These are phyloP conservation scores for Lecanicillium sp. DNA, from an alignment of 2,329 filamentous ascomycete species.

Conservation along the genomic window DNA sequence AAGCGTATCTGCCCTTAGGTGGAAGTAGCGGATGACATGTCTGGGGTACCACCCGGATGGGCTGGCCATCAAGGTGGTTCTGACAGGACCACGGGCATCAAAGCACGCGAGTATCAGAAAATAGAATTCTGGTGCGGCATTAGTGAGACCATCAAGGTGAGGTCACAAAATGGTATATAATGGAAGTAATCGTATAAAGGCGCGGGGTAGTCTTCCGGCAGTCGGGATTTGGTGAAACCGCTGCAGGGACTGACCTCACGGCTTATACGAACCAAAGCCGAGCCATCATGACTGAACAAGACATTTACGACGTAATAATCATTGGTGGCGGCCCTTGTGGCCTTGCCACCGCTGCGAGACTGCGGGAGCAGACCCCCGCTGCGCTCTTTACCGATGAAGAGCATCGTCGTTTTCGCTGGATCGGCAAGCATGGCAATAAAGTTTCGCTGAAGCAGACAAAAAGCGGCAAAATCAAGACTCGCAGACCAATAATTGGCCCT, in stretches of 20 bases:
- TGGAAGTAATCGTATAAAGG: background rate
- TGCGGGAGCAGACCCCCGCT: slow-evolving; percentile 66
- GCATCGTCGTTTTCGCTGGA: slow-evolving; percentile 75
- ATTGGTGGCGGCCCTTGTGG: slow-evolving; percentile 71
- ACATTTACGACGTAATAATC: slow-evolving; percentile 61
- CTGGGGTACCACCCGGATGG: slow-evolving; percentile 7
- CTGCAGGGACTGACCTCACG: too few relatives aligned
- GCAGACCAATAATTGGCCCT: slow-evolving; percentile 12
- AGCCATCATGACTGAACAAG: slow-evolving; percentile 13
- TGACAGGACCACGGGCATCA: background rate
- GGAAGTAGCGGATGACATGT: too few relatives aligned
- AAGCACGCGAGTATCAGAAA: background rate
- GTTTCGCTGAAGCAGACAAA: slow-evolving; percentile 49
- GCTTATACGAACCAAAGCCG: too few relatives aligned
- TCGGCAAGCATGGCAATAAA: slow-evolving; percentile 56
- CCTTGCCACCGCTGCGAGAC: slow-evolving; percentile 64
- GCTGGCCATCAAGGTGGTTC: slow-evolving; percentile 7
- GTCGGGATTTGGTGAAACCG: too few relatives aligned
- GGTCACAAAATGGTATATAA: background rate
- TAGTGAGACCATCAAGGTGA: slow-evolving; percentile 1
- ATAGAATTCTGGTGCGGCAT: background rate
- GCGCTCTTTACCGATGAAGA: slow-evolving; percentile 80
- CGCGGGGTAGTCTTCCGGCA: too few relatives aligned
- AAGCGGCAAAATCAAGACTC: slow-evolving; percentile 25
- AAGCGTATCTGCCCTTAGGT: background rate